These are phyloP conservation scores for Phaeosphaeriaceae sp. DNA, from an alignment of 2,329 filamentous ascomycete genomes.

Conservation along the genomic window DNA sequence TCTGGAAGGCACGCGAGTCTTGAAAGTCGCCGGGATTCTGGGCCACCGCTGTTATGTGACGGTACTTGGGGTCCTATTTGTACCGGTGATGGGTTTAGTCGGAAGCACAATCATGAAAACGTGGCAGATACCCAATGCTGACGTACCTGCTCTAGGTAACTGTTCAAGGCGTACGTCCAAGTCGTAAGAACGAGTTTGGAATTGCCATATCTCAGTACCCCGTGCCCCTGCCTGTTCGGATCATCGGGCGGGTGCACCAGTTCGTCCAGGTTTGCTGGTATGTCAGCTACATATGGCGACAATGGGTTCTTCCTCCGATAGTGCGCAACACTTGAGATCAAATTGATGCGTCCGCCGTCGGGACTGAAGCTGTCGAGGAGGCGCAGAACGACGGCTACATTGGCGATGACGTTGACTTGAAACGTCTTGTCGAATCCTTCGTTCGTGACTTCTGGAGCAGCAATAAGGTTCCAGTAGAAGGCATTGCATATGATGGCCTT, in stretches of 20 bases:
- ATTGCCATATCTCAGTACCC: background rate
- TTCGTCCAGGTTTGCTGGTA: background rate
- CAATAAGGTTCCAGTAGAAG: background rate
- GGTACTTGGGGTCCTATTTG: background rate
- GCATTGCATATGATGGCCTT: background rate
- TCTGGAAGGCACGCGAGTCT: background rate
- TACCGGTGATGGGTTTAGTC: background rate
- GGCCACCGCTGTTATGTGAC: background rate
- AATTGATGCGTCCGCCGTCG: background rate
- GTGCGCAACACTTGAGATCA: background rate
- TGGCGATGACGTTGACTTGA: background rate
- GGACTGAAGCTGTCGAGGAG: background rate
- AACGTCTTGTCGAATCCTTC: background rate
- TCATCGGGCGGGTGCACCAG: background rate
- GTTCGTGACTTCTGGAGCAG: background rate
- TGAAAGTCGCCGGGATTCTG: background rate
- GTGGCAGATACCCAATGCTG: background rate
- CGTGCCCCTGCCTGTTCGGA: background rate
- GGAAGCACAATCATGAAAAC: background rate
- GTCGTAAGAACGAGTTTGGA: background rate
- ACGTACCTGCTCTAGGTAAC: background rate
- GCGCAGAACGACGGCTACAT: background rate
- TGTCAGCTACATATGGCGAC: background rate
- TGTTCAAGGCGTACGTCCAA: background rate
- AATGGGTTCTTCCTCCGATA: background rate